Conservation (phyloP, 1,284 basidiomycete genomes). For the Athelia psychrophila region DNA sequence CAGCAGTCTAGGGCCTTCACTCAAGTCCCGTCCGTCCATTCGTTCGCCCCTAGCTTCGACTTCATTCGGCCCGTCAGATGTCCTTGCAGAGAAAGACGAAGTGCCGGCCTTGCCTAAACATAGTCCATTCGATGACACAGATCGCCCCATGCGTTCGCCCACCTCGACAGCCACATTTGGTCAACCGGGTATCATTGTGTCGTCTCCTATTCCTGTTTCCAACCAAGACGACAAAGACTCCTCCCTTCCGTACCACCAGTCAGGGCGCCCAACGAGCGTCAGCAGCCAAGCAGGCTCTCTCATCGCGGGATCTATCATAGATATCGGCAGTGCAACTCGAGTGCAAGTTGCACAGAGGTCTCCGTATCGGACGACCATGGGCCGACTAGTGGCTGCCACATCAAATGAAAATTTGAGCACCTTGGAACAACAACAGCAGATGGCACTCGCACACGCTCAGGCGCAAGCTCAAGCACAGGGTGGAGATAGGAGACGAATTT, state of each 20-base stretch:
- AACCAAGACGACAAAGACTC: conserved; percentile 36
- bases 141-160: conserved; percentile 30
- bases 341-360: conserved; percentile 51
- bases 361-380: conserved; percentile 60
- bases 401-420: conserved; percentile 30
- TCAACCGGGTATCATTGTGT: conserved; percentile 43
- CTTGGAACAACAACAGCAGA: conserved; percentile 61
- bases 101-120: conserved; percentile 29
- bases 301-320: conserved; percentile 25
- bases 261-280: conserved; percentile 56
- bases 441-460: conserved; percentile 51
- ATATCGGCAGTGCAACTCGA: conserved; percentile 62
- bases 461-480: conserved; percentile 56
- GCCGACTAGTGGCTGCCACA: conserved; percentile 49
- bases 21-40: conserved; percentile 39
- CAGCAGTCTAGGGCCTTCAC: conserved; percentile 30
- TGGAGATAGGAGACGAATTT: conserved; percentile 47
- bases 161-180: conserved; percentile 31
- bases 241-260: conserved; percentile 37
- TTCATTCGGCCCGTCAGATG: conserved; percentile 71
- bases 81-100: conserved; percentile 52
- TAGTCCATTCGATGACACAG: conserved; percentile 70
- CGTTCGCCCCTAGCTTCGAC: conserved; percentile 67
- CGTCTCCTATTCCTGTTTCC: conserved; percentile 20
- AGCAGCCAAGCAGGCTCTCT: conserved; percentile 61